Evolutionary conservation across 1,139 yeast genomes (phyloP).

Genomic region (Pneumocystis canis): DNA sequence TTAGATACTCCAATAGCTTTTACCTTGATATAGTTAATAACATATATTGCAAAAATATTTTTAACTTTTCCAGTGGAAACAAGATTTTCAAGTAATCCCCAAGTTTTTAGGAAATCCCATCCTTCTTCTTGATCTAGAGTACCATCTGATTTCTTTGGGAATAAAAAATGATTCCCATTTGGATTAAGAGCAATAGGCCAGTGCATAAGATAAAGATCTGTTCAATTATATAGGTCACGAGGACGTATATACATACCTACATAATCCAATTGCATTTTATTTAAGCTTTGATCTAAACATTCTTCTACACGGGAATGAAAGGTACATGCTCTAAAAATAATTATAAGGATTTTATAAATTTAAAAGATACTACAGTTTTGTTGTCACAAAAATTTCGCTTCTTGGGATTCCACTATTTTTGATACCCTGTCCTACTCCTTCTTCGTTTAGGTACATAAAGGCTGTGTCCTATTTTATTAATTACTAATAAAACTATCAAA

Average conservation of each 20-base stretch:
- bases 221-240: not conserved
- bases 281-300: slow-evolving; percentile 48
- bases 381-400: slow-evolving; percentile 58
- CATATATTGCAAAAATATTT: slow-evolving; percentile 2
- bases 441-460: slow-evolving; percentile 17
- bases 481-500: not conserved
- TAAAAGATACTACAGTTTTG: slow-evolving; percentile 36
- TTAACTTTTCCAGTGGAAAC: slow-evolving; percentile 42
- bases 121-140: not conserved
- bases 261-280: slow-evolving; percentile 58
- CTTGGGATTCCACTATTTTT: slow-evolving; percentile 55
- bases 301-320: slow-evolving; percentile 46
- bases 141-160: slow-evolving; percentile 34
- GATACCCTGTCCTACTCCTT: slow-evolving; percentile 40
- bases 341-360: not conserved
- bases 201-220: slow-evolving; percentile 66
- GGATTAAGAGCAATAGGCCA: slow-evolving; percentile 58
- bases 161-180: slow-evolving; percentile 28
- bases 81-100: slow-evolving; percentile 52
- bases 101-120: slow-evolving; percentile 42
- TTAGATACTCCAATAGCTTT: slow-evolving; percentile 68
- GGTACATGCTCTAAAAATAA: slow-evolving; percentile 35
- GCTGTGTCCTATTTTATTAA: slow-evolving; percentile 7
- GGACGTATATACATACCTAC: slow-evolving; percentile 23
- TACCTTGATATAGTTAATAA: slow-evolving; percentile 4